Evolutionary conservation across 2,329 filamentous ascomycete genomes (phyloP).

Genomic region (Gaeumannomyces sp.): DNA sequence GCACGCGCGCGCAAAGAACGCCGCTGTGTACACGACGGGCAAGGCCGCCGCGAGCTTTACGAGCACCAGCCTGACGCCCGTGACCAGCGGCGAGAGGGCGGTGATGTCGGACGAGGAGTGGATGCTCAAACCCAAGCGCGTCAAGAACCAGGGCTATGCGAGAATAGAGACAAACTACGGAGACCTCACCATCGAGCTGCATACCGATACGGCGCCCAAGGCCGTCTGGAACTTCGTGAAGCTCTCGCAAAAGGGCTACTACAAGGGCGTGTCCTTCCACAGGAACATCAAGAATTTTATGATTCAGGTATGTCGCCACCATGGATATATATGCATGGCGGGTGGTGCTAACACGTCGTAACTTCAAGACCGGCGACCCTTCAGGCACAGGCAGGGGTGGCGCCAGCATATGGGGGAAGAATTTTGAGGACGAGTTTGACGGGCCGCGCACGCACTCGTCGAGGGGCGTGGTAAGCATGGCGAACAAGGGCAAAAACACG

Average conservation of each 20-base stretch:
- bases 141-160: conserved; percentile 87
- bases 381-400: conserved; percentile 90
- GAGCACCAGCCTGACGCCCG: conserved; percentile 85
- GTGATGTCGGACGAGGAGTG: conserved; percentile 90
- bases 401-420: conserved; percentile 85
- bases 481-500: conserved; percentile 97
- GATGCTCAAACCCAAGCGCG: conserved; percentile 83
- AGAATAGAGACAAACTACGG: conserved; percentile 83
- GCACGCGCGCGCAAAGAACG: conserved; percentile 61
- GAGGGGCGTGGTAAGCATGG: conserved; percentile 83
- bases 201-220: conserved; percentile 83
- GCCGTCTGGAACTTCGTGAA: conserved; percentile 97
- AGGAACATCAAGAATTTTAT: conserved; percentile 95
- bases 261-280: conserved; percentile 78
- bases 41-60: conserved; percentile 91
- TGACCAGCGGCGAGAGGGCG: conserved; percentile 82
- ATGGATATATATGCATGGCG: too few species aligned
- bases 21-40: conserved; percentile 84
- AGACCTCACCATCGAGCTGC: conserved; percentile 79
- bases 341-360: not conserved
- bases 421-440: conserved; percentile 90
- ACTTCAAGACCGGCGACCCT: conserved; percentile 59
- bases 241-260: conserved; percentile 84
- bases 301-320: conserved; percentile 61
- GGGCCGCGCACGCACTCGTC: conserved; percentile 78